Evolutionary conservation across 257 asterid species (phyloP).

Genomic region (Leptodermis oblonga): DNA sequence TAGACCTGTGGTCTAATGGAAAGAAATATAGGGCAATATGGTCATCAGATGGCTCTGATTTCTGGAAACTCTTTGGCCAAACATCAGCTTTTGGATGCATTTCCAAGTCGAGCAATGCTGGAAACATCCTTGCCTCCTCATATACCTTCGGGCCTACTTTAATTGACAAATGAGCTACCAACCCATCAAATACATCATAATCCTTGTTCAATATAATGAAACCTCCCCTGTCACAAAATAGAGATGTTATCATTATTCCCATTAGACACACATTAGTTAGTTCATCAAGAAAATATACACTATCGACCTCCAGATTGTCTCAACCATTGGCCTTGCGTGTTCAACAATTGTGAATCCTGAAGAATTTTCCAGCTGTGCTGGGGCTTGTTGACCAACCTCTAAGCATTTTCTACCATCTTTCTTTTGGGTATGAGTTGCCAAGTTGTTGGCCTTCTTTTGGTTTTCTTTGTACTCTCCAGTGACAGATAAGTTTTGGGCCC

Average conservation of each 20-base stretch:
- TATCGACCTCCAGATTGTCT: constrained; percentile 71
- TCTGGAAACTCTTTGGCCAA: constrained; percentile 72
- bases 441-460: not conserved
- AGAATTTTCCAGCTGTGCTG: constrained; percentile 14
- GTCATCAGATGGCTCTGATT: constrained; percentile 41
- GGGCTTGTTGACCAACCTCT: constrained; percentile 15
- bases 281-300: not conserved
- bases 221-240: constrained; percentile 48
- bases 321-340: constrained; percentile 34
- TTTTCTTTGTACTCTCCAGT: not conserved
- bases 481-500: not conserved
- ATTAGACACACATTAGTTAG: constrained; percentile 1
- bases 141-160: constrained; percentile 48
- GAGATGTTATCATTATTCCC: constrained; percentile 10
- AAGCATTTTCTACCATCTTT: constrained; percentile 2
- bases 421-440: not conserved
- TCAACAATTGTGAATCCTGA: constrained; percentile 7
- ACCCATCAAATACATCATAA: constrained; percentile 31
- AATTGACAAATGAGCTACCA: constrained; percentile 55
- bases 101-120: constrained; percentile 50
- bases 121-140: constrained; percentile 39
- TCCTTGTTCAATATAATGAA: constrained; percentile 39
- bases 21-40: constrained; percentile 77
- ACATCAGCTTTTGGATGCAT: constrained; percentile 51
- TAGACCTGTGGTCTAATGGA: constrained; percentile 48